Conservation (phyloP, 2,329 filamentous ascomycete genomes). For the Aspergillus chevalieri region DNA sequence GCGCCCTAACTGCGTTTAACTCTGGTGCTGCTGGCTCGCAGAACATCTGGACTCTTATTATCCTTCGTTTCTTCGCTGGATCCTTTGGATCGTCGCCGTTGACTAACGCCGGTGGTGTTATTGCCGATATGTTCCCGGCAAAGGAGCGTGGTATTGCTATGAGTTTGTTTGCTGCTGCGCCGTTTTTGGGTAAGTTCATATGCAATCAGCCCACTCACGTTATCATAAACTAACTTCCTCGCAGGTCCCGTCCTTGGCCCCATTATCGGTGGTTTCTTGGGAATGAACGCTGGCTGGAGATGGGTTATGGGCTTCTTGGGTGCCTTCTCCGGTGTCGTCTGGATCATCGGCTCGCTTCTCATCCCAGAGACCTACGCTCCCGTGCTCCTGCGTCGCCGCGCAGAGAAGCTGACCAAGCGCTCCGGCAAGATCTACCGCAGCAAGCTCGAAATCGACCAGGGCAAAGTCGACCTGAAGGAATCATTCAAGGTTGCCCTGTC, state of each 20-base stretch:
- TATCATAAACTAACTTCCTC: background rate
- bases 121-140: conserved; percentile 56
- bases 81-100: conserved; percentile 57
- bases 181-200: conserved; percentile 45
- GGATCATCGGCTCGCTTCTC: conserved; percentile 30
- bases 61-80: conserved; percentile 63
- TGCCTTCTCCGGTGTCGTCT: conserved; percentile 58
- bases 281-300: conserved; percentile 59
- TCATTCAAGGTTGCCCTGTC: conserved; percentile 45
- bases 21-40: conserved; percentile 53
- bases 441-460: conserved; percentile 36
- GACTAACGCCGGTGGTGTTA: conserved; percentile 58
- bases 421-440: conserved; percentile 46
- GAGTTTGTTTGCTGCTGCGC: conserved; percentile 59
- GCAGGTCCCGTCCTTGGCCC: conserved; percentile 59
- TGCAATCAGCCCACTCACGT: background rate
- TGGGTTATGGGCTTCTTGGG: conserved; percentile 62
- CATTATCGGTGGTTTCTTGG: conserved; percentile 62
- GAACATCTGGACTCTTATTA: conserved; percentile 55
- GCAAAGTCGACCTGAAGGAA: conserved; percentile 33
- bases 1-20: conserved; percentile 54
- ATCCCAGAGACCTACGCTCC: conserved; percentile 43
- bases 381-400: conserved; percentile 47
- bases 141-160: conserved; percentile 53
- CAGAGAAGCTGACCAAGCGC: conserved; percentile 42